Base-by-base conservation (phyloP, 1,284 basidiomycete genomes). In the Boletus semigastroideus region DNA sequence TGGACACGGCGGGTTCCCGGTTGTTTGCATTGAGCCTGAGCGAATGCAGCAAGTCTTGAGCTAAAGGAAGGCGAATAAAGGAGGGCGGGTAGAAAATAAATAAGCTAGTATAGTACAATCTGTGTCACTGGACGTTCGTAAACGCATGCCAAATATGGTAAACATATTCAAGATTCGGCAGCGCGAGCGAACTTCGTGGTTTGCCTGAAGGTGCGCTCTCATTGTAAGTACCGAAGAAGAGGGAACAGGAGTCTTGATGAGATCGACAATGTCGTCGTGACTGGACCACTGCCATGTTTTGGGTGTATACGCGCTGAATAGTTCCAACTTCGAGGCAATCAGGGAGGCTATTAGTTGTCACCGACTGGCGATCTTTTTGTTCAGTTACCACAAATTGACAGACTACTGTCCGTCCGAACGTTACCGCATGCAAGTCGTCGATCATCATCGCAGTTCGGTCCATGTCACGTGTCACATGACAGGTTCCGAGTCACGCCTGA, bases 91-190 rank as follows among this genome's bases (percentile, higher is more conserved):
- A 52, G 46, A 51, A 55, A 66, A 52, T 41, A 44, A 64, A 55
- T 46, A 48, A 20, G 27, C n/a, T 49, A 25, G 5, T 19, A 33
- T 33, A 33, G 13, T 33, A 49, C 51, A 48, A 50, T 38, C 22
- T 37, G 44, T 43, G 25, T 25, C 19, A 17, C 48, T 36, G 44
- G 50, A 61, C 31, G 64, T 71, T 68, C 67, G 59, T 70, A 67
- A 67, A 67, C 13, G 52, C 55, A 43, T 69, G 46, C 66, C 66
- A 60, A 45, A 63, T 66, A 48, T 46, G 49, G 65, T 46, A 62
- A 40, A 27, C 5, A 46, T 22, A 53, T 53, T 48, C 33, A 20
- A 41, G 25, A 14, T 33, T 46, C 56, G 25, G 46, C 46, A 28
- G 36, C 12, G 2, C 5, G 4, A 16, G 13, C 16, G 31, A 33